Base-by-base conservation (phyloP, 169 alveolate species). In the Plasmodium inui region DNA sequence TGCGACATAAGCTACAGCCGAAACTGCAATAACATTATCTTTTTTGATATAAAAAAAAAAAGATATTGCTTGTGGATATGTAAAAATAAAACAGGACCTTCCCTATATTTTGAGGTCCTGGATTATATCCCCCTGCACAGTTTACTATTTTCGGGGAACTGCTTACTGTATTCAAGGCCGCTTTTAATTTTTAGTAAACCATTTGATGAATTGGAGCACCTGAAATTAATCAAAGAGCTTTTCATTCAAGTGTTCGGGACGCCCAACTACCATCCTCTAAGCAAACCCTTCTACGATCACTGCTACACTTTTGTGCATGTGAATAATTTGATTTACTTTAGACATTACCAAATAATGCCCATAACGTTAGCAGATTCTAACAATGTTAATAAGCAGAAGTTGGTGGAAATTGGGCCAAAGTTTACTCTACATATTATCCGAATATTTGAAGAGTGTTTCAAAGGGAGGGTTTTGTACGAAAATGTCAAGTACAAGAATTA, bases 201-300 rank as follows among this genome's bases (percentile, higher is more conserved):
- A 0, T 98, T 98, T 74, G 96, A 96, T 8, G 72, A 92, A 73
- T 92, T 78, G 22, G 96, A 96, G 0, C 96, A 96, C 82, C 93
- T 97, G 55, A 78, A 96, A 82, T 86, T 96, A 79, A 89, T 96
- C 1, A 94, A 96, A 82, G 93, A 93, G 55, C 81, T 97, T 81
- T 67, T 97, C 32, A 92, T 93, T 44, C 95, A 92, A 12, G 96
- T 97, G 14, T 98, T 99, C 89, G 98, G 98, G 53, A 97, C 98
- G 28, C 99, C 99, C 2, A 97, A 96, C 81, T 96, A 98, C 70
- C 99, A 99, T 95, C 99, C 99, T n/a, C 98, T 98, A 95, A 97
- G 99, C 92, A 98, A 97, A 95, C 99, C 99, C 26, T 98, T 98
- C 96, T 96, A 97, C 92, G 99, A 99, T 95, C 99, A 98, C 93